These are phyloP conservation scores for Austroboletus novae-zelandiae DNA, from an alignment of 1,284 basidiomycete genomes.

Conservation along the genomic window DNA sequence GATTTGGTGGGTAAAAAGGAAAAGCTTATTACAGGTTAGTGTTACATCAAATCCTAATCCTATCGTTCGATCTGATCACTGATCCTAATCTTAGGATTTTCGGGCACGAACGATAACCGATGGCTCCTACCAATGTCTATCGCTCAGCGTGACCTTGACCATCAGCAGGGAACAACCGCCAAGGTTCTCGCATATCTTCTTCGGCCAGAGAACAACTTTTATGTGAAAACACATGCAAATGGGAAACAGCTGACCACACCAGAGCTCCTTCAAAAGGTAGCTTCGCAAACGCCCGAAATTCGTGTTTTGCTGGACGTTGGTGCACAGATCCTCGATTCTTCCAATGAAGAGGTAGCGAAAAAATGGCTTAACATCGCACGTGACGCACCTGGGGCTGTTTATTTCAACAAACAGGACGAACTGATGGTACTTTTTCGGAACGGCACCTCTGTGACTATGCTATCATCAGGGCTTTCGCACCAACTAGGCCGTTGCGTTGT, in stretches of 20 bases:
- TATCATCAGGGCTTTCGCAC: background rate
- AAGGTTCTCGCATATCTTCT: slow-evolving; percentile 45
- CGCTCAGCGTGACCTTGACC: slow-evolving; percentile 11
- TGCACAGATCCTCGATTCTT: background rate
- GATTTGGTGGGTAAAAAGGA: slow-evolving; percentile 39
- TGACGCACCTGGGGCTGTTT: background rate
- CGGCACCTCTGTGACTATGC: background rate
- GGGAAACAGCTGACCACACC: background rate
- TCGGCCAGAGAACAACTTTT: slow-evolving; percentile 6
- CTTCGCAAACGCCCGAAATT: background rate
- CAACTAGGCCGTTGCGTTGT: background rate
- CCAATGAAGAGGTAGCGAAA: background rate
- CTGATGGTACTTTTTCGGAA: background rate
- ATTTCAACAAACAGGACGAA: background rate
- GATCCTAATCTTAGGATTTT: slow-evolving; percentile 3
- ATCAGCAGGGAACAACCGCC: slow-evolving; percentile 24
- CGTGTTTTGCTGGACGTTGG: background rate
- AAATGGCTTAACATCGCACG: background rate
- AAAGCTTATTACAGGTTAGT: background rate
- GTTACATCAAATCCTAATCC: background rate
- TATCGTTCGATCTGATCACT: too few relatives aligned
- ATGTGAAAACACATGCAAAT: background rate
- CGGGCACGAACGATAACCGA: slow-evolving; percentile 8
- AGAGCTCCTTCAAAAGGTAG: background rate
- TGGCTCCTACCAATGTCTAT: slow-evolving; percentile 8